These are phyloP conservation scores for Trichosanthes cucumerina DNA, from an alignment of 306 rosid genomes.

Conservation along the genomic window DNA sequence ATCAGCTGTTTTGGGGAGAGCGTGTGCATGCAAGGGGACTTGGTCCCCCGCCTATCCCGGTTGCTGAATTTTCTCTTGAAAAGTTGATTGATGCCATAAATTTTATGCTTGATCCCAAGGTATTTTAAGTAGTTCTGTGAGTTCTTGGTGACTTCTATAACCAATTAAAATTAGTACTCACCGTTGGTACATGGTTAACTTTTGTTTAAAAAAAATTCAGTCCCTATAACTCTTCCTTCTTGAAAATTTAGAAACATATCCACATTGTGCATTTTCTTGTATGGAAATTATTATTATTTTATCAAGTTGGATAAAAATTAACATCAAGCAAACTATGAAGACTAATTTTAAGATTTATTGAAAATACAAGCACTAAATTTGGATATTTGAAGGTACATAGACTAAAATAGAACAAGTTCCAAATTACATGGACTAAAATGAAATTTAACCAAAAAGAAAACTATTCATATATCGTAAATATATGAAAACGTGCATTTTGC, in stretches of 20 bases:
- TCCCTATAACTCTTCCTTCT: too few relatives aligned
- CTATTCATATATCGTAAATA: not conserved
- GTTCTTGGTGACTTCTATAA: not conserved
- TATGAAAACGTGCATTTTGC: not conserved
- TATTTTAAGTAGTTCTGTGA: slow-evolving; percentile 10
- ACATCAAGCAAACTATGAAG: not conserved
- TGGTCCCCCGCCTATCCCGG: slow-evolving; percentile 85
- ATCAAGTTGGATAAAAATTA: not conserved
- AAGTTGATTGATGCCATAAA: slow-evolving; percentile 64
- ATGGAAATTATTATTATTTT: too few relatives aligned
- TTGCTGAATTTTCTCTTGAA: slow-evolving; percentile 47
- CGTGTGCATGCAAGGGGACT: slow-evolving; percentile 77
- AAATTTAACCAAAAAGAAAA: not conserved
- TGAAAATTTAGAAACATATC: not conserved
- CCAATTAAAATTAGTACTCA: not conserved
- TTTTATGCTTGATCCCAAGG: slow-evolving; percentile 79
- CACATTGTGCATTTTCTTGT: not conserved
- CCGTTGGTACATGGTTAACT: not conserved
- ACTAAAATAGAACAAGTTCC: too few relatives aligned
- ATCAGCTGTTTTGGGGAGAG: slow-evolving; percentile 94
- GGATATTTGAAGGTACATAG: too few relatives aligned
- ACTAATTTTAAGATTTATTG: not conserved
- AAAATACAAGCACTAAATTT: too few relatives aligned
- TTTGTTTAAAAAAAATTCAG: too few relatives aligned
- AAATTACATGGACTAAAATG: too few relatives aligned